These are phyloP conservation scores for Rugiboletus extremiorientalis DNA, from an alignment of 1,284 basidiomycete genomes.

Conservation along the genomic window DNA sequence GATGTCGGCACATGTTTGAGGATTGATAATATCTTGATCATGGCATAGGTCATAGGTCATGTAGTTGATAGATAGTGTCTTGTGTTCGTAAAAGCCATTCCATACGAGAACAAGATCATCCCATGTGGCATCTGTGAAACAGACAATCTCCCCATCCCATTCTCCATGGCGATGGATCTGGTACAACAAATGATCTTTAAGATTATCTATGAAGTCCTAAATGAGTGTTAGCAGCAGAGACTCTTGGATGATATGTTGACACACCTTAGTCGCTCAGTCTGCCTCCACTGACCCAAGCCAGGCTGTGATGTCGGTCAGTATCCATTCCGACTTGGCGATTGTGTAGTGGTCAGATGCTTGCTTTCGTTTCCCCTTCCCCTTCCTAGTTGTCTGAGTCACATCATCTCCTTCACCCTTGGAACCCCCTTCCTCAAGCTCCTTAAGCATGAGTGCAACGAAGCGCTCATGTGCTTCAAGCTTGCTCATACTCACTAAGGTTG, in stretches of 20 bases:
- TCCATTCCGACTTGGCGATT: neutral
- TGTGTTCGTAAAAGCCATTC: neutral
- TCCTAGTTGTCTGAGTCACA: no score
- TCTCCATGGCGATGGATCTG: no score
- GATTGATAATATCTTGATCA: neutral
- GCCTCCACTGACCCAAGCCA: neutral
- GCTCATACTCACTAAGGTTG: constrained; percentile 8
- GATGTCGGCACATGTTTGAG: neutral
- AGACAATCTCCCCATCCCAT: neutral
- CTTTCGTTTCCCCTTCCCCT: neutral
- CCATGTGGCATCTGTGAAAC: neutral
- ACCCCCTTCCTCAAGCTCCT: neutral
- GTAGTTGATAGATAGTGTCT: neutral
- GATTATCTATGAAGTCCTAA: neutral
- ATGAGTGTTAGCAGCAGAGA: no score
- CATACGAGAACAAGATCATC: neutral
- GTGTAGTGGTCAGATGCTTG: neutral
- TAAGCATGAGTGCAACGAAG: neutral
- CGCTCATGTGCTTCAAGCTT: neutral
- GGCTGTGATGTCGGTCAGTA: neutral
- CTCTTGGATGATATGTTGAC: no score
- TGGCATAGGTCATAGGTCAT: neutral
- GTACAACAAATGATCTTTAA: neutral
- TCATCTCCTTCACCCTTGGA: neutral
- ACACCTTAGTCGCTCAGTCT: neutral